Evolutionary conservation across 257 asterid species (phyloP).

Genomic region (Schizonepeta tenuifolia): DNA sequence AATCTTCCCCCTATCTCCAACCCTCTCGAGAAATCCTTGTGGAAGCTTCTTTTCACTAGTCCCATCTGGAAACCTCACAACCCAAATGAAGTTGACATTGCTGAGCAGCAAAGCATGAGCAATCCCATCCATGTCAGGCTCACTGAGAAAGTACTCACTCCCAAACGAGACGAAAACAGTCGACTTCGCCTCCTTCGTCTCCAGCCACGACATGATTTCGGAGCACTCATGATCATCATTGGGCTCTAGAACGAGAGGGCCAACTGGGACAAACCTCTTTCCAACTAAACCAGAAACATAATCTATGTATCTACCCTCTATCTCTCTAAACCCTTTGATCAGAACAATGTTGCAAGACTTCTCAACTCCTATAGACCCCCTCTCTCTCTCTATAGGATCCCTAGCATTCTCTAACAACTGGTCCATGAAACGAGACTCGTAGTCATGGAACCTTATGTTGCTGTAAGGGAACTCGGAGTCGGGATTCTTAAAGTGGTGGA

Average conservation of each 20-base stretch:
- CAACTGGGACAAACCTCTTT: slow-evolving; percentile 34
- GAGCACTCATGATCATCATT: not conserved
- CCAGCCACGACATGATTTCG: slow-evolving; percentile 41
- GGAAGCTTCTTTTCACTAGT: slow-evolving; percentile 34
- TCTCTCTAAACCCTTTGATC: slow-evolving; percentile 40
- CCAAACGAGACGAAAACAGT: slow-evolving; percentile 49
- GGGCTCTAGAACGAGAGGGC: slow-evolving; percentile 42
- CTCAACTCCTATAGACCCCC: not conserved
- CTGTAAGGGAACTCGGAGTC: slow-evolving; percentile 29
- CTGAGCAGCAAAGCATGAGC: slow-evolving; percentile 48
- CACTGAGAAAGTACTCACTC: slow-evolving; percentile 44
- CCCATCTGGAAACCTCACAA: slow-evolving; percentile 42
- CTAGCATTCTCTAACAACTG: not conserved
- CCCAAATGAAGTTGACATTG: slow-evolving; percentile 52
- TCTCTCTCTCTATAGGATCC: slow-evolving; percentile 1
- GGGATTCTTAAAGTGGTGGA: slow-evolving; percentile 38
- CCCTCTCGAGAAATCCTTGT: slow-evolving; percentile 39
- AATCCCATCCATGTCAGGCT: slow-evolving; percentile 39
- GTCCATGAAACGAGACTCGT: slow-evolving; percentile 24
- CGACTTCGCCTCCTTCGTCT: slow-evolving; percentile 33
- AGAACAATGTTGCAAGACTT: slow-evolving; percentile 34
- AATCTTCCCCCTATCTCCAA: slow-evolving; percentile 41
- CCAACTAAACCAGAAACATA: slow-evolving; percentile 24
- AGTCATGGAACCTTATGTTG: slow-evolving; percentile 36
- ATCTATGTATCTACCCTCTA: slow-evolving; percentile 42